These are phyloP conservation scores for Coccinonectria pachysandricola DNA, from an alignment of 2,329 filamentous ascomycete genomes.

Conservation along the genomic window DNA sequence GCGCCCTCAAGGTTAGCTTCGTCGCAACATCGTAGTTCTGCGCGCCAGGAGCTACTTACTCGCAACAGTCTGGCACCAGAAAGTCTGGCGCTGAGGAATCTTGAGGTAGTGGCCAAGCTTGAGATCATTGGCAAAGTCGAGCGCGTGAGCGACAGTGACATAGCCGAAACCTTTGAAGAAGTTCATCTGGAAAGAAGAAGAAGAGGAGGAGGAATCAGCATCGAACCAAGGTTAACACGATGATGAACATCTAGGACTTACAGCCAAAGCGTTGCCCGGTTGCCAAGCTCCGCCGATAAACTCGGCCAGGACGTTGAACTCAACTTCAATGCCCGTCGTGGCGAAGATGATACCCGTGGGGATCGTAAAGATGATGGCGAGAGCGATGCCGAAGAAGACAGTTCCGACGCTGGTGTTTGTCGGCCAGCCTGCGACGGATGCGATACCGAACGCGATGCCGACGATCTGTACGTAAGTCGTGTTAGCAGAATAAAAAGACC, in stretches of 20 bases:
- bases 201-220: too few relatives aligned
- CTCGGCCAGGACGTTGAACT: slow-evolving; percentile 36
- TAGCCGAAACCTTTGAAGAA: slow-evolving; percentile 36
- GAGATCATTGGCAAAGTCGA: slow-evolving; percentile 26
- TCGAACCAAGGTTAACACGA: rapidly evolving
- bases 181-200: slow-evolving; percentile 30
- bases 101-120: slow-evolving; percentile 36
- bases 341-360: slow-evolving; percentile 34
- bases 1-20: neutral
- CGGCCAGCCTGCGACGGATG: slow-evolving; percentile 27
- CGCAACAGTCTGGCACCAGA: slow-evolving; percentile 24
- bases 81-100: slow-evolving; percentile 26
- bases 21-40: rapidly evolving
- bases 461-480: slow-evolving; percentile 5
- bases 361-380: slow-evolving; percentile 33
- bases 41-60: slow-evolving; percentile 10
- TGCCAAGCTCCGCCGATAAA: slow-evolving; percentile 35
- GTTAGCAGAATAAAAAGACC: too few relatives aligned
- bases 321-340: slow-evolving; percentile 33
- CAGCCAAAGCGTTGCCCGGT: slow-evolving; percentile 32
- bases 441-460: slow-evolving; percentile 25
- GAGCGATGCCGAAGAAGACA: slow-evolving; percentile 32
- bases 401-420: slow-evolving; percentile 33
- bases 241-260: neutral
- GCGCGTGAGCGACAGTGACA: slow-evolving; percentile 26